Conservation (phyloP, 345 rosid species). For the Eucalyptus fibrosa region DNA sequence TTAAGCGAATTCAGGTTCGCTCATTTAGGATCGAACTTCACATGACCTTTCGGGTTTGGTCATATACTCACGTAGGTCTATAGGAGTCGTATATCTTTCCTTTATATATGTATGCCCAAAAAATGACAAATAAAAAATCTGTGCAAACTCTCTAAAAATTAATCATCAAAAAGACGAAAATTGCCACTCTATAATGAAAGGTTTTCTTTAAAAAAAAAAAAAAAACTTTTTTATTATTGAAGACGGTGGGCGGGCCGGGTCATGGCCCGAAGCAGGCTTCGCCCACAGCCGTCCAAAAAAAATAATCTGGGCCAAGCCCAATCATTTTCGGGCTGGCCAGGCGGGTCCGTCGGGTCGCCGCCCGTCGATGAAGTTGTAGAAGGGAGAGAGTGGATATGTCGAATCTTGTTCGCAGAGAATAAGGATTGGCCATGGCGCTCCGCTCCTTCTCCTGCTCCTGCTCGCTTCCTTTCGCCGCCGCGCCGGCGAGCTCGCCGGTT, state of each 20-base stretch:
- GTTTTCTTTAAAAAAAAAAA: not conserved
- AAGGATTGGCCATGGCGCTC: not conserved
- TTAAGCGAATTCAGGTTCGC: fast-evolving
- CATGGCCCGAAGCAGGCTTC: not conserved
- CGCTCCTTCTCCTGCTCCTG: not conserved
- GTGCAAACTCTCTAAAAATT: not conserved
- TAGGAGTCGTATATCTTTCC: not conserved
- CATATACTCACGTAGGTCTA: not conserved
- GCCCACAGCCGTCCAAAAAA: not conserved
- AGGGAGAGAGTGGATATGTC: not conserved
- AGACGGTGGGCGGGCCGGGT: not conserved
- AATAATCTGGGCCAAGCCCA: not conserved
- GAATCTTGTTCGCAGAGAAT: not conserved
- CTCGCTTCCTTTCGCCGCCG: not conserved
- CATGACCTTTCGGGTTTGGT: fast-evolving
- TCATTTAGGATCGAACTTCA: not conserved
- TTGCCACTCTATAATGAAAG: not conserved
- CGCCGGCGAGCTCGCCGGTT: not conserved
- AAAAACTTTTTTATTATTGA: not conserved
- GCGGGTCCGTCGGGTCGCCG: not conserved
- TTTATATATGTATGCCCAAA: not conserved
- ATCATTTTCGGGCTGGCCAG: not conserved
- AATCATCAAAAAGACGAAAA: not conserved
- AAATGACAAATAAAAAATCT: not conserved
- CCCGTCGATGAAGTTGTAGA: not conserved